Evolutionary conservation across 2,329 filamentous ascomycete species (phyloP), one percentile per base, ranked within the genome.

Genomic region (Thelonectria olida): DNA sequence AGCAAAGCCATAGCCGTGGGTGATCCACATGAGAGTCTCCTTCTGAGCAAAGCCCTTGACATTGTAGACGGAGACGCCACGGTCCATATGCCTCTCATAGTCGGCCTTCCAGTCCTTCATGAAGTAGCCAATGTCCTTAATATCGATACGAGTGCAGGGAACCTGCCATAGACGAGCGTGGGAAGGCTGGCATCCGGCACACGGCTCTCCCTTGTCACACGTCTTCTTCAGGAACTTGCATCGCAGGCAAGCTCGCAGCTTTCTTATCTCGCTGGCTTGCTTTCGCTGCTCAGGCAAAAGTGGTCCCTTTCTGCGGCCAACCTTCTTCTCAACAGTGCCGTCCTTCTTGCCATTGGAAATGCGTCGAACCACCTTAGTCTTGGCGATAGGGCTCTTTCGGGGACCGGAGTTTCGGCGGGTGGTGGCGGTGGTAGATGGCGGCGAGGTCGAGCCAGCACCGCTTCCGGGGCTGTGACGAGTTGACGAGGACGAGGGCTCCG

Each of bases 141-240:
- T 98, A 78, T 97, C 95, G 74, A 97, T 97, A 64, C 95, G 92
- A 39, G 95, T 98, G 84, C 95, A 98, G 63, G 95, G 95, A 44
- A 98, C 95, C 80, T 97, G 94, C 95, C 95, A 98, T 53, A 98
- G 85, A 66, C 95, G 90, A 65, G 95, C 95, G 78, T 98, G 95
- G 19, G 94, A 97, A 51, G 95, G 95, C 81, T 97, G 92, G 82
- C 95, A 98, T 48, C 95, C 95, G 72, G 90, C 92, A 79, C 95
- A 98, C 59, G 95, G 95, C 81, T 97, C 94, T 66, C 95, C 95
- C 83, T 96, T 97, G 79, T 98, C 95, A 75, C 95, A 98, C 49
- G 95, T 97, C 87, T 98, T 98, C 87, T 98, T 98, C 77, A 98
- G 85, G 83, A 97, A 98, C 82, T 97, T 97, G 87, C 95, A 98